Evolutionary conservation across 176 grass and related monocot genomes (phyloP), one percentile per base, ranked within the genome.

Genomic region (Musa acuminata): DNA sequence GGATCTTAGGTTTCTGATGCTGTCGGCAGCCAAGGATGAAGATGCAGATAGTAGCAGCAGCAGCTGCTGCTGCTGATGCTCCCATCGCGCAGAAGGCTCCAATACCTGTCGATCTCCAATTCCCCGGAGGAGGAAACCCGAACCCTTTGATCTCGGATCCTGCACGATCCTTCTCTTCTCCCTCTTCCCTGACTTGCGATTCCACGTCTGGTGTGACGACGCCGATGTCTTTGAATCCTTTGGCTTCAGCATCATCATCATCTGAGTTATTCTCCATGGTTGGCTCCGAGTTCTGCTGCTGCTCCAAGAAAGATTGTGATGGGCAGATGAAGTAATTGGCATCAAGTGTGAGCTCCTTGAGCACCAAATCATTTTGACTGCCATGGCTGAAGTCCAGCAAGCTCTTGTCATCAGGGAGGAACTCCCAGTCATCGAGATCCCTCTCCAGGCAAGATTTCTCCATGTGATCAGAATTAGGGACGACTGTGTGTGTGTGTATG

Each of bases 371-470:
- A 80, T 85, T 85, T 64, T 67, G 75, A 55, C 52, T 65, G 13
- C 10, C 58, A 71, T 76, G 52, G 73, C 49, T 43, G 49, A 63
- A 71, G 50, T 68, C 82, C 84, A 84, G 23, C 79, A 76, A 72
- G 43, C 66, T 86, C 54, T 53, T 72, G 52, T 75, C 77, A 75
- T 79, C 85, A 52, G 92, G 90, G 62, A 96, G 83, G 74, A 97
- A 19, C 82, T 90, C 93, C 93, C 93, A 97, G 19, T 92, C 90
- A 62, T 90, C 90, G 54, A 96, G 62, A 86, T 70, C 85, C 79
- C 86, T 90, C 82, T 89, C 83, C 51, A 69, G 48, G 20, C 13
- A 59, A 51, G 55, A 27, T 8, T 59, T 26, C 64, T 78, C 79
- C 82, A 76, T 69, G 54, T 3, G 54, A 57, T 43, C 35, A 43